phyloP scores from a whole-genome alignment of 1,284 basidiomycete genomes.

The Naganishia liquefaciens region DNA sequence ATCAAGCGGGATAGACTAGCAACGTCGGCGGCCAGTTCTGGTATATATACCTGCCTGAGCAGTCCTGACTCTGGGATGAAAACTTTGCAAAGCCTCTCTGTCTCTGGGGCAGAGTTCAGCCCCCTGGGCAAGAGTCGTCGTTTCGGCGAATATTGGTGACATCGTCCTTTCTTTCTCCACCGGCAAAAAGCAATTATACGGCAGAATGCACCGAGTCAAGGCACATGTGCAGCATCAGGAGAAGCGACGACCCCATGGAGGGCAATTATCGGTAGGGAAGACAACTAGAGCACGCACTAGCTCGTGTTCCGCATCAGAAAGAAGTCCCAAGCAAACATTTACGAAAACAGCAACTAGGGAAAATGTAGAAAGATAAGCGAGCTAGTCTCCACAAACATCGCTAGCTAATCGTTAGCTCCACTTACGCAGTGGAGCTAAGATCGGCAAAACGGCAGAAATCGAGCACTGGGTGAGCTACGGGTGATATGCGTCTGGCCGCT shows the following conservation, averaged over 20 bases:
- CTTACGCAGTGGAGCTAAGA: slow-evolving; percentile 14
- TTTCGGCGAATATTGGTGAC: slow-evolving; percentile 27
- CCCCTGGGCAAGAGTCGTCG: slow-evolving; percentile 7
- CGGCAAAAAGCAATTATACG: background rate
- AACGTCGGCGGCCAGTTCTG: background rate
- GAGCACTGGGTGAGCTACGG: background rate
- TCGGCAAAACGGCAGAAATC: slow-evolving; percentile 13
- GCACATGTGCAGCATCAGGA: background rate
- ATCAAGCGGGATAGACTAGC: background rate
- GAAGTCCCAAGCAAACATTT: background rate
- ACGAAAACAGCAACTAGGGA: slow-evolving; percentile 5
- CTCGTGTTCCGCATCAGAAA: background rate
- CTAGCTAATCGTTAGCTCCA: background rate
- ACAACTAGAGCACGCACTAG: slow-evolving; percentile 10
- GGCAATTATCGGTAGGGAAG: slow-evolving; percentile 16
- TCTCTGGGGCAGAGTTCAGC: slow-evolving; percentile 14
- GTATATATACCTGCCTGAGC: slow-evolving; percentile 1
- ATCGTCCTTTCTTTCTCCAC: slow-evolving; percentile 22
- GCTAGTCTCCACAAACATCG: slow-evolving; percentile 6
- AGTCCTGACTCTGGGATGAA: background rate
- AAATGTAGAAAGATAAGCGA: background rate
- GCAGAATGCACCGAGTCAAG: too few relatives aligned
- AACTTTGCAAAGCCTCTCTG: slow-evolving; percentile 1
- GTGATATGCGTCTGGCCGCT: background rate
- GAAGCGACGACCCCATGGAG: slow-evolving; percentile 7